Evolutionary conservation across 176 grass and related monocot species (phyloP).

Genomic region (Musa itinerans): DNA sequence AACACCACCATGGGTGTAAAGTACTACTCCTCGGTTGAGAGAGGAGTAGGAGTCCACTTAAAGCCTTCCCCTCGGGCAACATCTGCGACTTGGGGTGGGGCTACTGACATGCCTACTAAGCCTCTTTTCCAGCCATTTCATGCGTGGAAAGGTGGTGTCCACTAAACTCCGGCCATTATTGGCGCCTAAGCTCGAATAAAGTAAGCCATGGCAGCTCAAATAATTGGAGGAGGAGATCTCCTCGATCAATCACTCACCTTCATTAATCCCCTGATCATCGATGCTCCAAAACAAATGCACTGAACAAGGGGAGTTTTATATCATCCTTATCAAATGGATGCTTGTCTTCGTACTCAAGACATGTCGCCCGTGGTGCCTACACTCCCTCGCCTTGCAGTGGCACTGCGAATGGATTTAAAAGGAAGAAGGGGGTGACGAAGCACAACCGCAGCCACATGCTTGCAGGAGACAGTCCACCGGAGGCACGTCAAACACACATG

Average conservation of each 20-base stretch:
- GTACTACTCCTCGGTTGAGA: background rate
- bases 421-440: background rate
- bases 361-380: background rate
- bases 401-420: background rate
- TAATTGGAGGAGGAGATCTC: background rate
- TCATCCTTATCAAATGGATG: background rate
- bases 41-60: slow-evolving; percentile 7
- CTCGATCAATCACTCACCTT: background rate
- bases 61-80: background rate
- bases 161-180: background rate
- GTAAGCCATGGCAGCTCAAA: background rate
- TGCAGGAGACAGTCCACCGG: background rate
- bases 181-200: background rate
- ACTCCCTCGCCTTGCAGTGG: background rate
- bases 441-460: background rate
- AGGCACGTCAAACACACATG: background rate
- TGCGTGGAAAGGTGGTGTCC: slow-evolving; percentile 10
- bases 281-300: background rate
- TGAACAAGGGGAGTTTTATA: no score
- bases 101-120: background rate
- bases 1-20: background rate
- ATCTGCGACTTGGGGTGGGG: background rate
- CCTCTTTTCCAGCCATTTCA: slow-evolving; percentile 2
- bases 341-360: background rate
- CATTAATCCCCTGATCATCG: background rate